phyloP scores from a whole-genome alignment of 805 yeast genomes.

The Schwanniomyces sp. region DNA sequence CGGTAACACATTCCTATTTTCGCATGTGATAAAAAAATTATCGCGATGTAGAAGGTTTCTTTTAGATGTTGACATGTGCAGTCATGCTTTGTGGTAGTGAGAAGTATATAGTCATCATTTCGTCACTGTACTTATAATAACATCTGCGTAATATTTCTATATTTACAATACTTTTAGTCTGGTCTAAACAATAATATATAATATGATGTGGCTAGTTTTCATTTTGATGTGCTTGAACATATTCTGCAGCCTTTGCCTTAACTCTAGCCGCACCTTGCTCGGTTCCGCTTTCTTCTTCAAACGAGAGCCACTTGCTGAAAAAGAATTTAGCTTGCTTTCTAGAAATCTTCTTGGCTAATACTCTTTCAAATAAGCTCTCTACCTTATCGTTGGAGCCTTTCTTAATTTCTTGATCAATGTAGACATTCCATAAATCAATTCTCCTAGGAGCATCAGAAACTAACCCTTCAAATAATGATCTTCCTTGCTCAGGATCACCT shows the following conservation, averaged over 20 bases:
- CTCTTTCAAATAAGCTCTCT: constrained; percentile 82
- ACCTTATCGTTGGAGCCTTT: constrained; percentile 59
- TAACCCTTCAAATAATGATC: constrained; percentile 91
- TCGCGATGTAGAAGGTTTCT: neutral
- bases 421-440: constrained; percentile 93
- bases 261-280: constrained; percentile 76
- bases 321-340: constrained; percentile 92
- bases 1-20: neutral
- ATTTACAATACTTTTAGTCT: neutral
- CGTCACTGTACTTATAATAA: neutral
- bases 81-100: no score
- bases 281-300: constrained; percentile 70
- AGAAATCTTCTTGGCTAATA: constrained; percentile 61
- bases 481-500: constrained; percentile 93
- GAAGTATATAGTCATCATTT: no score
- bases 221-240: constrained; percentile 39
- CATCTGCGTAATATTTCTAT: neutral
- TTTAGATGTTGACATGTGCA: no score
- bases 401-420: constrained; percentile 90
- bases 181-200: neutral
- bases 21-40: constrained; percentile 1
- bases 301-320: constrained; percentile 87
- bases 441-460: constrained; percentile 87
- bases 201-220: neutral
- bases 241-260: constrained; percentile 87